Conservation (phyloP, 2,329 filamentous ascomycete species). For the Claviceps sp. region DNA sequence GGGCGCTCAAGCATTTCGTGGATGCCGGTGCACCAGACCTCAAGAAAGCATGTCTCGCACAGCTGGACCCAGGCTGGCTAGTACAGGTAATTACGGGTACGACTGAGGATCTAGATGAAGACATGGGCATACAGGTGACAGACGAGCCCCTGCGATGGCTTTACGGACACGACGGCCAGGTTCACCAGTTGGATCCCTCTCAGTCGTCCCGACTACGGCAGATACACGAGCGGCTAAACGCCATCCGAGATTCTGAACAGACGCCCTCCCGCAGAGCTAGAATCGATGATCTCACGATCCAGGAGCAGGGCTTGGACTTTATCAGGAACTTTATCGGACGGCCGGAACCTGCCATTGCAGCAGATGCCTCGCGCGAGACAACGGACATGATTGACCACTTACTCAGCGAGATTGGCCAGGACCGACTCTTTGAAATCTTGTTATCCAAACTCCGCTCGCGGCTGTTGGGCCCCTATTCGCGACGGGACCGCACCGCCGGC, state of each 20-base stretch:
- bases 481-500: constrained; percentile 21
- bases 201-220: constrained; percentile 31
- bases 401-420: constrained; percentile 60
- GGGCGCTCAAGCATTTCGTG: constrained; percentile 87
- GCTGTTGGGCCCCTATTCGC: constrained; percentile 38
- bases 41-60: constrained; percentile 66
- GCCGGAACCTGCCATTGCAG: constrained; percentile 30
- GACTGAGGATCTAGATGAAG: constrained; percentile 38
- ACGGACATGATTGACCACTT: constrained; percentile 74
- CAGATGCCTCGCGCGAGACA: constrained; percentile 37
- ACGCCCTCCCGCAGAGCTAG: constrained; percentile 54
- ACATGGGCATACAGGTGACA: constrained; percentile 41
- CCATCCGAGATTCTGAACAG: constrained; percentile 51
- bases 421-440: constrained; percentile 69
- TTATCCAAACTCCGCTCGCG: constrained; percentile 60
- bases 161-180: constrained; percentile 17
- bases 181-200: constrained; percentile 21
- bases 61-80: constrained; percentile 68
- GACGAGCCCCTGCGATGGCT: constrained; percentile 29
- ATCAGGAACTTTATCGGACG: constrained; percentile 79
- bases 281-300: constrained; percentile 69
- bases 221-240: constrained; percentile 35
- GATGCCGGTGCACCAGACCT: constrained; percentile 55
- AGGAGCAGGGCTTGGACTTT: constrained; percentile 83
- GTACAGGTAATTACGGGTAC: constrained; percentile 53